A percentile compares a stretch with the other conserved stretches of the same genome.
These are phyloP conservation scores for Phytophthora uliginosa DNA, from an alignment of 352 stramenopile genomes.

Conservation along the genomic window DNA sequence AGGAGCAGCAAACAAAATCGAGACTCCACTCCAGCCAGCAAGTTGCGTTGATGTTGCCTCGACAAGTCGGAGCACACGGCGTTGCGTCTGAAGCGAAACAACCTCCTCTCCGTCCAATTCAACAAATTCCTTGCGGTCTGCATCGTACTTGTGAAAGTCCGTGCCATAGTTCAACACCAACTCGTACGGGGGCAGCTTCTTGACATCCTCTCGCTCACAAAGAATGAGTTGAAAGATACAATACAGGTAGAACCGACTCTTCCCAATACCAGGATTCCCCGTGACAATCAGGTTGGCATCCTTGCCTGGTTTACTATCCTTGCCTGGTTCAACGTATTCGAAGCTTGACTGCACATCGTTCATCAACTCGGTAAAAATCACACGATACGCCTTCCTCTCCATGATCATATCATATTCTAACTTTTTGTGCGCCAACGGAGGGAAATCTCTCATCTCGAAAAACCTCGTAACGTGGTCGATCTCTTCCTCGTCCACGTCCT, in stretches of 20 bases:
- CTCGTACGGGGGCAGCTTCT: slow-evolving; percentile 13
- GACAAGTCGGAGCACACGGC: slow-evolving; percentile 32
- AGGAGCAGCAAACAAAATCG: slow-evolving; percentile 22
- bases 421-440: neutral
- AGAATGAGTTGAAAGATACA: slow-evolving; percentile 26
- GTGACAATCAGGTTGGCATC: slow-evolving; percentile 20
- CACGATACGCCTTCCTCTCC: neutral
- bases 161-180: slow-evolving; percentile 22
- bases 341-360: neutral
- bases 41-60: slow-evolving; percentile 14
- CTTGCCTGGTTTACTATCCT: neutral
- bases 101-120: neutral
- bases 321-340: neutral
- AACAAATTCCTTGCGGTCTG: neutral
- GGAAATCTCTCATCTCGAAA: neutral
- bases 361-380: slow-evolving; percentile 2
- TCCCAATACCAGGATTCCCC: slow-evolving; percentile 33
- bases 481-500: neutral
- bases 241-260: slow-evolving; percentile 39
- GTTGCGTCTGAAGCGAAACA: neutral
- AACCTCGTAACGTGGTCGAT: neutral
- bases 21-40: slow-evolving; percentile 18
- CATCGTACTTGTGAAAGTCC: slow-evolving; percentile 6
- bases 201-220: neutral
- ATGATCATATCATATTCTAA: neutral